These are phyloP conservation scores for Kazachstania bromeliacearum DNA, from an alignment of 805 yeast species.

Conservation along the genomic window DNA sequence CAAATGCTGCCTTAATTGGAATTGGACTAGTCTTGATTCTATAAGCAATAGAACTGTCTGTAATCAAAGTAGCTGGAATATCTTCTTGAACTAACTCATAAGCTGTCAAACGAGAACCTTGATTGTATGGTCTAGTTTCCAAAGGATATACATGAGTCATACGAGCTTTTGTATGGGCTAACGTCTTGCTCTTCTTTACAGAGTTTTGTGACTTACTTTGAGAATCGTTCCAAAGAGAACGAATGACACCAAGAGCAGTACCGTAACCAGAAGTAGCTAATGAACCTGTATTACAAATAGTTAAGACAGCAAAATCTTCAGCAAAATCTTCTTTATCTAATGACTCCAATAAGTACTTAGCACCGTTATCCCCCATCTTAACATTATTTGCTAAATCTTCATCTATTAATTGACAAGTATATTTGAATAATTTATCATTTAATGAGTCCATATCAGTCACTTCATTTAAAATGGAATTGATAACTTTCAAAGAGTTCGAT, in stretches of 20 bases:
- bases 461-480: conserved; percentile 25
- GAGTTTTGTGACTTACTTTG: conserved; percentile 17
- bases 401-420: conserved; percentile 48
- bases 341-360: conserved; percentile 47
- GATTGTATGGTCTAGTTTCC: conserved; percentile 95
- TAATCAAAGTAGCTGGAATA: conserved; percentile 80
- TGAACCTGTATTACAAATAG: conserved; percentile 95
- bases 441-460: conserved; percentile 21
- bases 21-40: conserved; percentile 40
- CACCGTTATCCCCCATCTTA: conserved; percentile 73
- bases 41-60: conserved; percentile 88
- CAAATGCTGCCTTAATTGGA: conserved; percentile 81
- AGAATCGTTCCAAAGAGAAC: conserved; percentile 51
- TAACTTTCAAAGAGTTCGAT: conserved; percentile 51
- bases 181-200: conserved; percentile 19
- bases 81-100: conserved; percentile 78
- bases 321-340: conserved; percentile 39
- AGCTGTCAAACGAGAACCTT: conserved; percentile 89
- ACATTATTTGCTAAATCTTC: conserved; percentile 74
- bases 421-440: conserved; percentile 31
- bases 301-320: conserved; percentile 71
- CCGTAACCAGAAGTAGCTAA: conserved; percentile 97
- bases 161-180: conserved; percentile 31
- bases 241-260: conserved; percentile 86
- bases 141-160: conserved; percentile 72